Evolutionary conservation across 345 rosid genomes (phyloP), one percentile per base, ranked within the genome.

Genomic region (Eucalyptus albens): DNA sequence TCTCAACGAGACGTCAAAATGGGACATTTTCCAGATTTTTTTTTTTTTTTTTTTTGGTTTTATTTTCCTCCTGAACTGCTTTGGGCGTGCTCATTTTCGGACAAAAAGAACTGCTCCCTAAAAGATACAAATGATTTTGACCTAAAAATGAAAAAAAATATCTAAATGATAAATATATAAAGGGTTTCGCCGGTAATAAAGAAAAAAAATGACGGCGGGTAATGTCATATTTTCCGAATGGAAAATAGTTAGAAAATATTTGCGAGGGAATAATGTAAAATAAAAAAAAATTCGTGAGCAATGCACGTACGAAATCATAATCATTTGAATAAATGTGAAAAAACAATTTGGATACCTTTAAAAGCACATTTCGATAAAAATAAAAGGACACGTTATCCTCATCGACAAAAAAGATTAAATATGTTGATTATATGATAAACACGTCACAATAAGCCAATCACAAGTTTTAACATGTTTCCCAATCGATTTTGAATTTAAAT

Each of bases 341-440:
- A 17, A 69, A 9, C 21, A 69, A 17, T 69, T 33, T 9, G 11
- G 2, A 69, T 9, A 17, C 24, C 3, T 65, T 65, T 15, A 65
- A 33, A 17, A 69, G 13, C 21, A 10, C 21, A 17, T 69, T 33
- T 31, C 14, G 1, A 69, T 33, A 33, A 33, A 69, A 19, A 31
- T 16, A 31, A 16, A n/a, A 67, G 0, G 12, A 69, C 42, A 9
- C 22, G 0, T 1, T 17, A 6, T 33, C 2, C 82, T 17, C 6
- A 33, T 33, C 4, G 2, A n/a, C 3, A 15, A 9, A 9, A 33
- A 33, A 9, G 7, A 69, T 33, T 69, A 4, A 33, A 9, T 5
- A 5, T 33, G 1, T 33, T 0, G 2, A 69, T 33, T 69, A 69
- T 9, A 37, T 10, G 13, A 72, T 5, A 6, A 42, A 72, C 21